Base-by-base conservation (phyloP, 192 early-diverging fungal genomes). In the Coemansia erecta region DNA sequence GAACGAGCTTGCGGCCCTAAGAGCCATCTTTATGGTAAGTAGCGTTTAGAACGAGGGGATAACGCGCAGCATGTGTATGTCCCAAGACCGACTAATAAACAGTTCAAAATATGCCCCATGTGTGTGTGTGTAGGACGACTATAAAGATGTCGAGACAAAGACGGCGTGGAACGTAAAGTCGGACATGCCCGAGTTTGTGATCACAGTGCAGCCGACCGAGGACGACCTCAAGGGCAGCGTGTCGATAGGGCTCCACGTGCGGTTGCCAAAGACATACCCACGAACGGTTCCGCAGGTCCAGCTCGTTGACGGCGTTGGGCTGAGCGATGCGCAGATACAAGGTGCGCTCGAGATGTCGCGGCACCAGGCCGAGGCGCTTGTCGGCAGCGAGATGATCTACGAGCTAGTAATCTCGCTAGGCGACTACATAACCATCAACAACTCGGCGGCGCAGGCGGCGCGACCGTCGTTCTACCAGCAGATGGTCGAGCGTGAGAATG, bases 1-100 rank as follows among this genome's bases (percentile, higher is more conserved):
- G 42, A 85, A 88, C 67, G 89, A 91, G 73, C 69, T 91, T 23
- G 86, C 85, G 53, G 89, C 86, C 28, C 68, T 91, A 13, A 65
- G 74, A 68, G 85, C 84, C 39, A 84, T 81, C 53, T 81, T 77
- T 55, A 72, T 73, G 73, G 68, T 73, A 67, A 19, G 55, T 14
- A 31, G n/a, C 22, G 2, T 4, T n/a, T 5, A 48, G 47, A 22
- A 10, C 21, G 9, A 22, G 3, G 9, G 15, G 2, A 3, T 5
- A 31, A 31, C 7, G 28, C 28, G 28, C 28, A 31, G 28, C 7
- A 31, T 5, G 28, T 5, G 28, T 31, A 31, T 31, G 28, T 31
- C 28, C 2, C 4, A 31, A 31, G n/a, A n/a, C n/a, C n/a, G 28
- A 31, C 28, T 31, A 31, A 31, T 31, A 7, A 31, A 7, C 28